Base-by-base conservation (phyloP, 139 green algal genomes). In the Volvox africanus region DNA sequence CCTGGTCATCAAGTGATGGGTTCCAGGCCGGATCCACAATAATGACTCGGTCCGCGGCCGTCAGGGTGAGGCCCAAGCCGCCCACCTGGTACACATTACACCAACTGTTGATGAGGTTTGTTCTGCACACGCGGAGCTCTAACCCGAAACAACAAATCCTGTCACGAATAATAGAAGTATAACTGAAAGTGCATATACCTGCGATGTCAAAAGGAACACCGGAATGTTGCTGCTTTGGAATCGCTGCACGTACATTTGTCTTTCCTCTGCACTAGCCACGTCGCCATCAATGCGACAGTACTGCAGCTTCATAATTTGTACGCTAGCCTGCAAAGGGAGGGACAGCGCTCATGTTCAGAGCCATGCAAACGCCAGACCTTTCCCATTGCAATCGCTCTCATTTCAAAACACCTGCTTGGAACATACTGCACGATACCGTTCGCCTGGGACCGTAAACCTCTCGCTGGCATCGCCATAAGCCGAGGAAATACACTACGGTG, bases 11-110 rank as follows among this genome's bases (percentile, higher is more conserved):
- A 21, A 91, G 79, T 36, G 89, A 91, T 16, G 96, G 96, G 91
- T 98, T 98, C 94, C 94, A 97, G 12, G 88, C 92, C 28, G 94
- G 94, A 55, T 96, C 94, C 68, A 97, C 89, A 65, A 98, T 97
- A 88, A 99, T 96, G 17, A 99, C 98, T 0, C 98, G 93, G 89
- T 99, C 94, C 18, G 98, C 98, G 3, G 95, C 97, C 0, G 98
- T 99, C 16, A 99, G 94, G 16, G 98, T 99, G 28, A 99, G 92
- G 2, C 98, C 98, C 82, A 99, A 92, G 13, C 98, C 98, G 13
- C 98, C 98, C 37, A 99, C 98, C 89, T 97, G 87, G 28, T 35
- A 2, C 30, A 16, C 33, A 82, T 28, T 32, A 82, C 44, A 55
- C 9, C 44, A 55, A 5, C 5, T 9, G 44, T 55, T 55, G 5